Conservation (phyloP, 2,329 filamentous ascomycete genomes). For the Trichoderma guizhouense region DNA sequence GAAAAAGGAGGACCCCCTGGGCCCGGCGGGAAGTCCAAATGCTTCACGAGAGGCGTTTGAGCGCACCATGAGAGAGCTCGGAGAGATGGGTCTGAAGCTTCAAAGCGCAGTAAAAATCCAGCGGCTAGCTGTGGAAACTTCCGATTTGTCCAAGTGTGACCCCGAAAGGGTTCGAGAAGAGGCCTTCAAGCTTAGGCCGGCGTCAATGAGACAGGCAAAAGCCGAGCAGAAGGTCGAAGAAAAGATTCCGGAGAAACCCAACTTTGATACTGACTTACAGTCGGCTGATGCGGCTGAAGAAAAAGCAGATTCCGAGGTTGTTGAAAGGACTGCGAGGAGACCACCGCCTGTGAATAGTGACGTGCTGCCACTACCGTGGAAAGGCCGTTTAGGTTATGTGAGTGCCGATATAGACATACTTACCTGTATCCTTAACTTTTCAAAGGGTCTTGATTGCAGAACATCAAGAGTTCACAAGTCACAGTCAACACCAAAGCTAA, state of each 20-base stretch:
- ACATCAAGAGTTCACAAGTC: neutral
- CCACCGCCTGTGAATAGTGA: constrained; percentile 78
- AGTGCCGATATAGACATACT: neutral
- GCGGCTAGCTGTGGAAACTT: constrained; percentile 45
- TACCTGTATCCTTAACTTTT: neutral
- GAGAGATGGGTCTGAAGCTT: constrained; percentile 48
- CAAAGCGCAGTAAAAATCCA: constrained; percentile 43
- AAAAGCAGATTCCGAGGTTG: constrained; percentile 21
- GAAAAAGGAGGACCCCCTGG: neutral
- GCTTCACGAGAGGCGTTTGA: constrained; percentile 32
- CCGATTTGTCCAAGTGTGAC: constrained; percentile 24
- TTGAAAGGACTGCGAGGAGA: constrained; percentile 45
- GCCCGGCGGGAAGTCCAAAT: neutral
- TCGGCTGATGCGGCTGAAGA: constrained; percentile 23
- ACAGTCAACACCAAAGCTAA: constrained; percentile 7
- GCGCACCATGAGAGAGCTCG: constrained; percentile 43
- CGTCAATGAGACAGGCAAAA: neutral
- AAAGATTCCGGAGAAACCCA: neutral
- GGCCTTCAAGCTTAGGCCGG: neutral
- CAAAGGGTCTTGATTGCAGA: neutral
- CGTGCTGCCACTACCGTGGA: constrained; percentile 84
- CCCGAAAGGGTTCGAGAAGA: constrained; percentile 9
- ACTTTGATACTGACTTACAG: constrained; percentile 23
- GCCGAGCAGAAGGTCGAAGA: neutral
- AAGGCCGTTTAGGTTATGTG: constrained; percentile 84